phyloP scores from a whole-genome alignment of 331 rosid genomes.

The Malus hybrid region DNA sequence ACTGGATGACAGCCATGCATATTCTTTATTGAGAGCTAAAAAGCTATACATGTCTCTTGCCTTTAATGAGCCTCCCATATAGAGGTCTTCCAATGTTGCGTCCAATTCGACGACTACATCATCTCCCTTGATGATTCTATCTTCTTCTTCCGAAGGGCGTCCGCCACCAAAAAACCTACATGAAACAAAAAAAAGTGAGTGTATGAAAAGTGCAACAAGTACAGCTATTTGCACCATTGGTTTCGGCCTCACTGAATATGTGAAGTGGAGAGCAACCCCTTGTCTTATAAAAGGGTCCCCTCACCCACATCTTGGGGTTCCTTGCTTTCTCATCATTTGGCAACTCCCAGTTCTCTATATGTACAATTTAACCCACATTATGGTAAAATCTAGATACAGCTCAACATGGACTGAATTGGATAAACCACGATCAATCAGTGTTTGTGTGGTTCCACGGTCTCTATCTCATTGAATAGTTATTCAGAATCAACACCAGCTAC shows the following conservation, averaged over 20 bases:
- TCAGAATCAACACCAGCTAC: neutral
- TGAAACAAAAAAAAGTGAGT: neutral
- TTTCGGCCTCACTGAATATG: neutral
- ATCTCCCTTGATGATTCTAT: constrained; percentile 66
- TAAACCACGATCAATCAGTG: neutral
- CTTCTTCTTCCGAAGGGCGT: constrained; percentile 66
- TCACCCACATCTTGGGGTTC: neutral
- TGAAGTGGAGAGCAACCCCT: neutral
- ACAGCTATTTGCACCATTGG: neutral
- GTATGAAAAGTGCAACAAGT: neutral
- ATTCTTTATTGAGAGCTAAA: neutral
- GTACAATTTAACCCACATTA: neutral
- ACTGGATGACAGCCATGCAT: neutral
- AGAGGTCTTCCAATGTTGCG: constrained; percentile 76
- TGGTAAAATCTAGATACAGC: neutral
- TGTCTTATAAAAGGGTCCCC: neutral
- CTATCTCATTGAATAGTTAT: neutral
- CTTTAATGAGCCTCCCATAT: constrained; percentile 89
- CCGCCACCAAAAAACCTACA: constrained; percentile 54
- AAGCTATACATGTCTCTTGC: constrained; percentile 20
- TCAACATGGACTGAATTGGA: neutral
- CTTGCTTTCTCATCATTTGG: neutral
- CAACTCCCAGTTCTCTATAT: neutral
- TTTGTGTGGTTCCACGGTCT: neutral
- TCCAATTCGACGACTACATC: constrained; percentile 75